phyloP scores from a whole-genome alignment of 2,329 filamentous ascomycete genomes.

The Coccinonectria pachysandricola region DNA sequence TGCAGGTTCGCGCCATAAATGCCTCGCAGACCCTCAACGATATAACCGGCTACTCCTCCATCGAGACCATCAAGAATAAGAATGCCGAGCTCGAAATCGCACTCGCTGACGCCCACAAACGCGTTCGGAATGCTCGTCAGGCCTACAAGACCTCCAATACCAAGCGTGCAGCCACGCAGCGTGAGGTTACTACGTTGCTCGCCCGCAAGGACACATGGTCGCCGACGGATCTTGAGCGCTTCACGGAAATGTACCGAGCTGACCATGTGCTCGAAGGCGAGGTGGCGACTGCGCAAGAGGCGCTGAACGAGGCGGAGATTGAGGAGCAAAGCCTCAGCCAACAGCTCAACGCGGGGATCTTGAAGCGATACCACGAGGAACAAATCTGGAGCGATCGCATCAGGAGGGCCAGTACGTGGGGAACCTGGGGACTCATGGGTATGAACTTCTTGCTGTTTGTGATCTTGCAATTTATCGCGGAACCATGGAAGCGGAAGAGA shows the following conservation, averaged over 20 bases:
- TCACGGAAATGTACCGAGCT: conserved; percentile 82
- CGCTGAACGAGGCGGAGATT: conserved; percentile 64
- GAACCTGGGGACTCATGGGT: conserved; percentile 96
- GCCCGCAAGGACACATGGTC: conserved; percentile 92
- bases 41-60: conserved; percentile 86
- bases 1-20: conserved; percentile 75
- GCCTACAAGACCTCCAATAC: conserved; percentile 76
- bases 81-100: conserved; percentile 58
- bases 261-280: conserved; percentile 90
- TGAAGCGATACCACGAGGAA: conserved; percentile 93
- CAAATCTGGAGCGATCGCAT: conserved; percentile 99
- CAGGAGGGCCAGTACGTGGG: conserved; percentile 91
- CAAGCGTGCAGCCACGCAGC: conserved; percentile 77
- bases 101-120: conserved; percentile 48
- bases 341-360: conserved; percentile 69
- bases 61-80: conserved; percentile 71
- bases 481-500: conserved; percentile 78
- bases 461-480: conserved; percentile 76
- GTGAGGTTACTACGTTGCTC: conserved; percentile 87
- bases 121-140: conserved; percentile 61
- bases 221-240: conserved; percentile 78
- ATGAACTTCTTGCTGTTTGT: conserved; percentile 87
- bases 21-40: conserved; percentile 87
- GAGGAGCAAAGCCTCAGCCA: conserved; percentile 68
- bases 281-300: conserved; percentile 61